Evolutionary conservation across 2,329 filamentous ascomycete species (phyloP).

Genomic region (Hypoxylon sp.): DNA sequence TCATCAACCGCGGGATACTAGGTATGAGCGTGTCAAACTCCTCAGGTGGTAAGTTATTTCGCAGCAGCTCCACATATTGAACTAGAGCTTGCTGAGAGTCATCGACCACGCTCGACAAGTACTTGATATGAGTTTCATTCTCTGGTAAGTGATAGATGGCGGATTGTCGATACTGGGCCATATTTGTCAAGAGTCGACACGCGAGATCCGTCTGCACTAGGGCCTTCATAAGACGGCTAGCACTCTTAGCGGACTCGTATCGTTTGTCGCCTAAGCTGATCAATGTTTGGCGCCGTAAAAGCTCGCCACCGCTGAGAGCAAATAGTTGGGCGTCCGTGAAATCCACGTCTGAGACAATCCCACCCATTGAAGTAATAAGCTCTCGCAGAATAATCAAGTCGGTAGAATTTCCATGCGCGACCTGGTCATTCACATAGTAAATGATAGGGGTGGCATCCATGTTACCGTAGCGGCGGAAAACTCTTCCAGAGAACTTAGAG

Average conservation of each 20-base stretch:
- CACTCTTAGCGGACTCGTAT: slow-evolving; percentile 80
- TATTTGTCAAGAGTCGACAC: slow-evolving; percentile 86
- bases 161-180: slow-evolving; percentile 91
- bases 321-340: slow-evolving; percentile 90
- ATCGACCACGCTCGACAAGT: slow-evolving; percentile 88
- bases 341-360: slow-evolving; percentile 87
- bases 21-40: slow-evolving; percentile 87
- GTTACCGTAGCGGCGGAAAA: slow-evolving; percentile 87
- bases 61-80: slow-evolving; percentile 91
- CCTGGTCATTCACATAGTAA: slow-evolving; percentile 89
- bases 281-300: slow-evolving; percentile 84
- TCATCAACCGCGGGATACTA: slow-evolving; percentile 79
- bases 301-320: slow-evolving; percentile 88
- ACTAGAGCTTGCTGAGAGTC: slow-evolving; percentile 88
- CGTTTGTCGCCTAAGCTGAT: slow-evolving; percentile 85
- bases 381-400: slow-evolving; percentile 94
- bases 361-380: slow-evolving; percentile 92
- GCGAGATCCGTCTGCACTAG: slow-evolving; percentile 84
- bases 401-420: slow-evolving; percentile 85
- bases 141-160: slow-evolving; percentile 83
- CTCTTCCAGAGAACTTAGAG: slow-evolving; percentile 89
- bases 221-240: slow-evolving; percentile 83
- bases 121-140: slow-evolving; percentile 85
- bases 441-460: slow-evolving; percentile 89
- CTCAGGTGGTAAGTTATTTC: slow-evolving; percentile 80